A percentile compares a stretch with the other conserved stretches of the same genome.
Evolutionary conservation across 192 early-diverging fungal genomes (phyloP).

Genomic region (Entrophospora sp.): DNA sequence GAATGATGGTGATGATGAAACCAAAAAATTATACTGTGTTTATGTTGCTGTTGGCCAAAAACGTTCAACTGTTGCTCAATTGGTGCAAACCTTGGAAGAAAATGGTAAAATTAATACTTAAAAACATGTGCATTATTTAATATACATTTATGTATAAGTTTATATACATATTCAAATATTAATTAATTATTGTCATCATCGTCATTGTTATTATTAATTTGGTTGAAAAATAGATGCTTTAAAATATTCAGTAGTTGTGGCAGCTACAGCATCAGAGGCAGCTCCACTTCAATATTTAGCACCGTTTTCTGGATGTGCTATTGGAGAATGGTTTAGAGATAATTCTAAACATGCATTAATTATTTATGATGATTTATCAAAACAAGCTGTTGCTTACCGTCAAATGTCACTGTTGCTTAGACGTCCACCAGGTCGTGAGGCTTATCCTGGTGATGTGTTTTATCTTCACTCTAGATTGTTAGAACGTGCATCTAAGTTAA

Average conservation of each 20-base stretch:
- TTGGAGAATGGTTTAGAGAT: constrained; percentile 99
- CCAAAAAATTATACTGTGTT: constrained; percentile 99
- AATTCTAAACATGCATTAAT: constrained; percentile 97
- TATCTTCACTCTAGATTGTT: constrained; percentile 99
- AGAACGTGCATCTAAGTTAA: constrained; percentile 99
- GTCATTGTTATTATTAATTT: too few species aligned
- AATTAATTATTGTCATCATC: constrained; percentile 13
- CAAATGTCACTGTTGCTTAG: constrained; percentile 99
- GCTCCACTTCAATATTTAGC: constrained; percentile 98
- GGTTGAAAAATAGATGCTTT: constrained; percentile 71
- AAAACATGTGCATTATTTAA: too few species aligned
- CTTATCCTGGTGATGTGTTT: constrained; percentile 99
- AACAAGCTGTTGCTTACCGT: constrained; percentile 99
- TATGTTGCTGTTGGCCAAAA: constrained; percentile 99
- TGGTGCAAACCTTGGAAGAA: constrained; percentile 96
- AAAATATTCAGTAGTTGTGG: constrained; percentile 98
- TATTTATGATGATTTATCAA: constrained; percentile 99
- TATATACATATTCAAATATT: constrained; percentile 30
- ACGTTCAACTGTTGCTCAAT: constrained; percentile 98
- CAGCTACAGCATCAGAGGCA: constrained; percentile 98
- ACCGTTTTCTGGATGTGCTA: constrained; percentile 96
- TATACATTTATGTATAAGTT: too few species aligned
- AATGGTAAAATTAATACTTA: constrained; percentile 31
- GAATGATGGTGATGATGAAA: constrained; percentile 90
- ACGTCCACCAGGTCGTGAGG: constrained; percentile 99